Base-by-base conservation (phyloP, 257 asterid genomes). In the Jacaranda copaia region DNA sequence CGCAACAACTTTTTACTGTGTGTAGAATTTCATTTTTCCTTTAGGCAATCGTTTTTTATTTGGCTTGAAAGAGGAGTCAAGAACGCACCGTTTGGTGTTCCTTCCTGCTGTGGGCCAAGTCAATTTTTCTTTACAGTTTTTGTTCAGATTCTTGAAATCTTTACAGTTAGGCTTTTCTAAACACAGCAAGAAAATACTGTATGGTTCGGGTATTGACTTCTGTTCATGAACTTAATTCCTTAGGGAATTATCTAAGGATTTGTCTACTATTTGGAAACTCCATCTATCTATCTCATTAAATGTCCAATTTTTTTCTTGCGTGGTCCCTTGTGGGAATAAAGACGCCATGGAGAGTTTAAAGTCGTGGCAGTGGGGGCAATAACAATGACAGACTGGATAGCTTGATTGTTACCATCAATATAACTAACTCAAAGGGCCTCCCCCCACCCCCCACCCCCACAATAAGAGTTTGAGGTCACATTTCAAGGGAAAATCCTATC, bases 191-290 rank as follows among this genome's bases (percentile, higher is more conserved):
- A 81, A 74, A 72, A 70, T 63, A 77, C 81, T 85, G 93, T 85
- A 84, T 86, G 98, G 98, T 94, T 94, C 98, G 98, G 98, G 96
- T 87, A 92, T 94, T 94, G 98, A 94, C 98, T 94, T 94, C 89
- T 79, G 76, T 80, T 80, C 6, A 18, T 73, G 81, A 76, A 78
- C 73, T 79, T 82, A 42, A 32, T 73, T 79, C 42, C 46, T 53
- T 73, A 6, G 65, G 45, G 66, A 53, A 73, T 60, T 76, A 77
- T 19, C 35, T 38, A 70, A 68, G 53, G 68, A 45, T 59, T 68
- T 60, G 40, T 65, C 38, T 64, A 43, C 52, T 19, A 65, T 76
- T 53, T 53, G 64, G 64, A 64, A 63, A 18, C 51, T 51, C 19
- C 32, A 25, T 62, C 16, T 35, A 53, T 46, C 8, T 32, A 4